These are phyloP conservation scores for Lactarius akahatsu DNA, from an alignment of 768 basidiomycete species.

Conservation along the genomic window DNA sequence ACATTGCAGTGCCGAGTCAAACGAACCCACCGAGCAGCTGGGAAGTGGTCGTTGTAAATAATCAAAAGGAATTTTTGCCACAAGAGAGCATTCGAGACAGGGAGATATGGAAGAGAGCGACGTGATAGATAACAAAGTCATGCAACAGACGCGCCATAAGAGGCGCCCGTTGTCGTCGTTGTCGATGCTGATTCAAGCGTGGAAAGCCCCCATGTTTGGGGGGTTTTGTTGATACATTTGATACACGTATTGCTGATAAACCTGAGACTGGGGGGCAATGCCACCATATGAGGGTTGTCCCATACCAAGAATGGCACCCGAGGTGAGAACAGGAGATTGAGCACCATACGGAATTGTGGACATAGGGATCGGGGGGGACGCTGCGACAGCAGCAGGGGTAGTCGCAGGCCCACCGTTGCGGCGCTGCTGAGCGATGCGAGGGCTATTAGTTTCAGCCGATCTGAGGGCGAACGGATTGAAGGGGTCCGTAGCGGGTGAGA, in stretches of 20 bases:
- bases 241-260: conserved; percentile 80
- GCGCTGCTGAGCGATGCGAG: conserved; percentile 45
- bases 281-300: conserved; percentile 63
- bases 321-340: conserved; percentile 61
- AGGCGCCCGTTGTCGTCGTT: conserved; percentile 19
- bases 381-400: conserved; percentile 33
- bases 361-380: conserved; percentile 29
- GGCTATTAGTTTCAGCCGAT: conserved; percentile 51
- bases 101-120: conserved; percentile 23
- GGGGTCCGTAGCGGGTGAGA: conserved; percentile 53
- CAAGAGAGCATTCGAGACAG: conserved; percentile 16
- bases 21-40: conserved; percentile 21
- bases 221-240: conserved; percentile 75
- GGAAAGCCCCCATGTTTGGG: conserved; percentile 75
- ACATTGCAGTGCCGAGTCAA: conserved; percentile 25
- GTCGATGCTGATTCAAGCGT: conserved; percentile 34
- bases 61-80: conserved; percentile 14
- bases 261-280: conserved; percentile 59
- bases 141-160: conserved; percentile 11
- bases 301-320: conserved; percentile 61
- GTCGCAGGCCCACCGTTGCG: conserved; percentile 45
- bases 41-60: conserved; percentile 25
- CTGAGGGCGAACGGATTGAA: conserved; percentile 59
- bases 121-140: conserved; percentile 25
- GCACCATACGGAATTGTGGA: conserved; percentile 50